Evolutionary conservation across 352 stramenopile species (phyloP).

Genomic region (Pythium monospermum): DNA sequence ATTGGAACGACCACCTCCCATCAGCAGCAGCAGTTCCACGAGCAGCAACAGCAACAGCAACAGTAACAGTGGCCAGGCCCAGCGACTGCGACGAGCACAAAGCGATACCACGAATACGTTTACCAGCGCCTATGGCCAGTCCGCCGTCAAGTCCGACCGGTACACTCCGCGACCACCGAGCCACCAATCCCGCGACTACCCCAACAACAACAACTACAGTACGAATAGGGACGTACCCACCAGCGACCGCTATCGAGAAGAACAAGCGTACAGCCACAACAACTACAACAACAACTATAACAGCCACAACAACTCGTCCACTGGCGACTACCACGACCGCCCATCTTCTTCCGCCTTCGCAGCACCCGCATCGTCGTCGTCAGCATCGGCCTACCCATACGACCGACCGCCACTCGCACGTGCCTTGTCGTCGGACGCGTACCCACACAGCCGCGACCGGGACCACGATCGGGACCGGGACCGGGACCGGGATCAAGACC

Average conservation of each 20-base stretch:
- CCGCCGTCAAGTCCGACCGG: not conserved
- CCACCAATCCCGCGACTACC: not conserved
- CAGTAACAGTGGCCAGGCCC: not conserved
- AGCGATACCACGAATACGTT: not conserved
- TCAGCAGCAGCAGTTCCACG: too few species aligned
- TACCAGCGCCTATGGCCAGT: not conserved
- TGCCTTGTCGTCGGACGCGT: too few species aligned
- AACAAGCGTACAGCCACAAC: not conserved
- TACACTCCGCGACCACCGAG: not conserved
- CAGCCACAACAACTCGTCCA: not conserved
- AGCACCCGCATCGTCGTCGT: too few species aligned
- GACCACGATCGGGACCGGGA: too few species aligned
- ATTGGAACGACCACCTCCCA: too few species aligned
- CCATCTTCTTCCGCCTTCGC: too few species aligned
- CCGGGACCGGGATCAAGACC: too few species aligned
- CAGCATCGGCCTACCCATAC: not conserved
- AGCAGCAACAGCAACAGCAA: not conserved
- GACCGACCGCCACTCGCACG: slow-evolving; percentile 3
- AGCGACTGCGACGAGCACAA: not conserved
- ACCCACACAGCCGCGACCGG: too few species aligned
- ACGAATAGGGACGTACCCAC: slow-evolving; percentile 1
- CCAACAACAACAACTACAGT: not conserved
- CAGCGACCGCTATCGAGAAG: not conserved
- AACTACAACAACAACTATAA: not conserved
- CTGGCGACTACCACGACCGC: slow-evolving; percentile 2